Conservation (phyloP, 805 yeast genomes). For the Hyphopichia homilentoma region DNA sequence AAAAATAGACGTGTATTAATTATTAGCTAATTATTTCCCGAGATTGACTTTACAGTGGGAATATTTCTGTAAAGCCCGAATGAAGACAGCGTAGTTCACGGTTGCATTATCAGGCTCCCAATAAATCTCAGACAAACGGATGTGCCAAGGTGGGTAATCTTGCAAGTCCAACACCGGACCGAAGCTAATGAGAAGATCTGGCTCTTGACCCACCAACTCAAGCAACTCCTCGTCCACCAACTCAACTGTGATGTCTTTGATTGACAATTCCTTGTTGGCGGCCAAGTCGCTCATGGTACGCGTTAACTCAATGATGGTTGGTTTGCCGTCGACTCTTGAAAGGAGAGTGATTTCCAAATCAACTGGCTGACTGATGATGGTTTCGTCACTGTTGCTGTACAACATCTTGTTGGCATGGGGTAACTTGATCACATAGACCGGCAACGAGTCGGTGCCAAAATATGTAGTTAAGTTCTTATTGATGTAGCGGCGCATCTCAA, state of each 20-base stretch:
- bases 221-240: slow-evolving; percentile 70
- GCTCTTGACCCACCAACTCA: slow-evolving; percentile 84
- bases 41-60: slow-evolving; percentile 82
- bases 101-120: slow-evolving; percentile 84
- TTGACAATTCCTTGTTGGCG: slow-evolving; percentile 51
- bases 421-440: slow-evolving; percentile 56
- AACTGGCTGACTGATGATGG: slow-evolving; percentile 26
- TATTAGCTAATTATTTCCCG: slow-evolving; percentile 77
- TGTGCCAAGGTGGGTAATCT: slow-evolving; percentile 98
- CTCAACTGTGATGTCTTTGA: slow-evolving; percentile 68
- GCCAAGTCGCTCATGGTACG: slow-evolving; percentile 80
- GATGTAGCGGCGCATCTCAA: slow-evolving; percentile 55
- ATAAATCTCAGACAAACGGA: slow-evolving; percentile 83
- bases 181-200: slow-evolving; percentile 81
- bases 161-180: slow-evolving; percentile 86
- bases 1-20: too few relatives aligned
- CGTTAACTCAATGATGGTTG: slow-evolving; percentile 84
- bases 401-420: slow-evolving; percentile 62
- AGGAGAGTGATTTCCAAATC: slow-evolving; percentile 65
- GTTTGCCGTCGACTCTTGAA: slow-evolving; percentile 80
- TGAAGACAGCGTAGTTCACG: slow-evolving; percentile 79
- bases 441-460: slow-evolving; percentile 68
- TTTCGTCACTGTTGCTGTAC: slow-evolving; percentile 33
- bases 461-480: slow-evolving; percentile 59
- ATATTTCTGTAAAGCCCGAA: slow-evolving; percentile 71